phyloP scores from a whole-genome alignment of 2,329 filamentous ascomycete species.

The Alternaria sp. region DNA sequence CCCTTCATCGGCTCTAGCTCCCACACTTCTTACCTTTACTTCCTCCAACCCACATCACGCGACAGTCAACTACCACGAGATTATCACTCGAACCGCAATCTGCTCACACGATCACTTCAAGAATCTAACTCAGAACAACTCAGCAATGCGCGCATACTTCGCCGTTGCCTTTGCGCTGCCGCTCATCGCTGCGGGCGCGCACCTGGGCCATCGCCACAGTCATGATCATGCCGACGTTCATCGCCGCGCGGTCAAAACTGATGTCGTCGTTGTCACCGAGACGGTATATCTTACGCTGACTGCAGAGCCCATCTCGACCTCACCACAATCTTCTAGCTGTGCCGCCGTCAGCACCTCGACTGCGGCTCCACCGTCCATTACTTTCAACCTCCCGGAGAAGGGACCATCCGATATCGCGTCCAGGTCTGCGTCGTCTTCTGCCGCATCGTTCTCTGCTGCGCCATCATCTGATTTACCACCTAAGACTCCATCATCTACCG shows the following conservation, averaged over 20 bases:
- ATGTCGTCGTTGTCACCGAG: constrained; percentile 21
- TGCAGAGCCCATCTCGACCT: neutral
- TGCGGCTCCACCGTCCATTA: neutral
- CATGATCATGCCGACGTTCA: constrained; percentile 6
- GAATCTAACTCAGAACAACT: neutral
- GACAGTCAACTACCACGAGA: constrained; percentile 1
- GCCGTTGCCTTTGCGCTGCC: neutral
- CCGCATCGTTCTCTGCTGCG: neutral
- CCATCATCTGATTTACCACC: neutral
- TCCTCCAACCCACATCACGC: neutral
- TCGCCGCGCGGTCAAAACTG: constrained; percentile 4
- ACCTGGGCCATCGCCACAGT: neutral
- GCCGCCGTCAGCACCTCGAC: neutral
- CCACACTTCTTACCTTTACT: neutral
- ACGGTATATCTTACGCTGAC: constrained; percentile 18
- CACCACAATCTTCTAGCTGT: neutral
- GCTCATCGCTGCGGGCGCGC: constrained; percentile 3
- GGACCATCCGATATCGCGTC: neutral
- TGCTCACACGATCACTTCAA: neutral
- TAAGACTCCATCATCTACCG: neutral
- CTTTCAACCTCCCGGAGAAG: neutral
- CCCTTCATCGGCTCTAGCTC: neutral
- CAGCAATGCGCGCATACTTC: constrained; percentile 4
- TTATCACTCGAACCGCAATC: neutral
- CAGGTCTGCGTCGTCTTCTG: neutral